Base-by-base conservation (phyloP, 192 early-diverging fungal genomes). In the Coemansia reversa region DNA sequence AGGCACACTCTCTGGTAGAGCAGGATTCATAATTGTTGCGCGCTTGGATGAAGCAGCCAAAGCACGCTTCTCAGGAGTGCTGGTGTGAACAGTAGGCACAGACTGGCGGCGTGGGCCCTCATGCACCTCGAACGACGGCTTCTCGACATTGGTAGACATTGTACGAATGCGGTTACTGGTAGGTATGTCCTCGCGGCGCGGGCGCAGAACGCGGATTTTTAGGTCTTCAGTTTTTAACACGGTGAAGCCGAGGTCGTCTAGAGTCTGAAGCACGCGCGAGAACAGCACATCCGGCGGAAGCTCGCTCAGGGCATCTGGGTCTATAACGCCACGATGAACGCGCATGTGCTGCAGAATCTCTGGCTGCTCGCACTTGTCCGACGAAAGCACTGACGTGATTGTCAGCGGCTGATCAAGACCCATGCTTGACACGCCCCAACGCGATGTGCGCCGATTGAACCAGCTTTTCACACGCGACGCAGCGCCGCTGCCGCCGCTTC, bases 381-480 rank as follows among this genome's bases (percentile, higher is more conserved):
- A 30, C 20, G 75, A 51, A 23, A 77, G 66, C 14, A 79, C 74
- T 7, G 76, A 67, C 39, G 71, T 57, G 4, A 75, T 75, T 5
- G 79, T 63, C 51, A 67, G 45, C 11, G 79, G 69, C 65, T 75
- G 72, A 18, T 76, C 76, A 9, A 63, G 29, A 35, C 66, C 65
- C 60, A 62, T 51, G 33, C 56, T 55, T 2, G 61, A 47, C 20
- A 52, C 64, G 60, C 73, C 74, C 69, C 72, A 76, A 35, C 74
- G 72, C 60, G 74, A 76, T 5, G 84, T 85, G 68, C 88, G 82
- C 48, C 87, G 84, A 63, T 72, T 76, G 32, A 92, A 83, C 90
- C 90, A 92, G 53, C 85, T 87, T 75, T 88, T 89, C n/a, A 92
- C 81, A 27, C 86, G 88, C 60, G 86, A 86, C 3, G 86, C 89